phyloP scores from a whole-genome alignment of 2,329 filamentous ascomycete genomes.

The Boeremia exigua region DNA sequence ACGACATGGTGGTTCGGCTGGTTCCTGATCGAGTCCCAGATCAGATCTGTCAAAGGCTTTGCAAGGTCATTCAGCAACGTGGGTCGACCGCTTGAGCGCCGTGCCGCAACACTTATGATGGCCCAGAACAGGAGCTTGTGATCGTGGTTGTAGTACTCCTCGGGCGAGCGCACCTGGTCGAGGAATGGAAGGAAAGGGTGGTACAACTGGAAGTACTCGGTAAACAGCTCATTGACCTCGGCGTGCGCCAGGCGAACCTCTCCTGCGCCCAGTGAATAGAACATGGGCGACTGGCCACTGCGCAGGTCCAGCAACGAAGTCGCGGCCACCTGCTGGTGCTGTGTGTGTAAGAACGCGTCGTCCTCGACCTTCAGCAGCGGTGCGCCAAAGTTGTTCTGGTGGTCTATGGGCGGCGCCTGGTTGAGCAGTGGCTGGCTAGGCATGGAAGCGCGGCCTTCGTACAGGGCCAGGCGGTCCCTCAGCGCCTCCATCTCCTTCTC shows the following conservation, averaged over 20 bases:
- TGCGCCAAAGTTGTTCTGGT: constrained; percentile 28
- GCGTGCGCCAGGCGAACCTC: constrained; percentile 52
- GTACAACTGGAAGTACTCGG: constrained; percentile 76
- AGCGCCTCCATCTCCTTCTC: constrained; percentile 75
- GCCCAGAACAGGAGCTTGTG: constrained; percentile 87
- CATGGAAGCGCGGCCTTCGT: constrained; percentile 59
- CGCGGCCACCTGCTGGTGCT: constrained; percentile 47
- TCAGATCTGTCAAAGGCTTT: constrained; percentile 68
- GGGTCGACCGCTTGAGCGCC: constrained; percentile 70
- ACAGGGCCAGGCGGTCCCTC: constrained; percentile 64
- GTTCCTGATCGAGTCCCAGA: constrained; percentile 80
- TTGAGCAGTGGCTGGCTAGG: constrained; percentile 33
- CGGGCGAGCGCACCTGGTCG: constrained; percentile 68
- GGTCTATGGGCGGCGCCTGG: constrained; percentile 33
- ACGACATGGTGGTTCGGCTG: constrained; percentile 81
- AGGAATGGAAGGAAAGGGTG: constrained; percentile 81
- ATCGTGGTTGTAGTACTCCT: constrained; percentile 75
- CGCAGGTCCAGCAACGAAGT: constrained; percentile 51
- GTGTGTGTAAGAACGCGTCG: constrained; percentile 44
- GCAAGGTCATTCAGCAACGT: constrained; percentile 71
- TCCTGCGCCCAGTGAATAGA: constrained; percentile 64
- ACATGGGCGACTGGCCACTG: constrained; percentile 57
- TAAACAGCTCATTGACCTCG: constrained; percentile 65
- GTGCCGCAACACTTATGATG: constrained; percentile 75
- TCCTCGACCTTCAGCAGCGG: constrained; percentile 38